These are phyloP conservation scores for Solanum gracilifrons DNA, from an alignment of 257 asterid genomes.

Conservation along the genomic window DNA sequence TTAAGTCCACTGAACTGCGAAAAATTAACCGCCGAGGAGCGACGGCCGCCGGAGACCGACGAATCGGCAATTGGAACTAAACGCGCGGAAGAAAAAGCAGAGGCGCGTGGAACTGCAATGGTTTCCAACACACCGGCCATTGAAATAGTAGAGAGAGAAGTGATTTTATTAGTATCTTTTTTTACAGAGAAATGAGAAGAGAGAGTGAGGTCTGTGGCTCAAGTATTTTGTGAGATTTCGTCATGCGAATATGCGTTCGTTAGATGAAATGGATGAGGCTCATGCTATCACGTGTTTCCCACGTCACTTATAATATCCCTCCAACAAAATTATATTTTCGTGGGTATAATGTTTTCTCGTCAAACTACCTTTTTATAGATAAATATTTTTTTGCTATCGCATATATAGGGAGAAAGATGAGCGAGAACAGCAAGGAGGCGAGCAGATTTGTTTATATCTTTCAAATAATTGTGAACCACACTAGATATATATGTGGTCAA, in stretches of 20 bases:
- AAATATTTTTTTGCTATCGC: no score
- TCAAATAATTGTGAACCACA: no score
- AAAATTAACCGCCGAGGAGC: conserved; percentile 33
- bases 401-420: no score
- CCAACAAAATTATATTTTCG: neutral
- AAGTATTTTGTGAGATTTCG: neutral
- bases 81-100: conserved; percentile 36
- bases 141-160: conserved; percentile 11
- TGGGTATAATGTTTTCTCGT: neutral
- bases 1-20: conserved; percentile 51
- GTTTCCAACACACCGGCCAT: conserved; percentile 75
- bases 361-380: neutral
- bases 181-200: neutral
- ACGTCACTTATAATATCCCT: neutral
- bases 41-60: conserved; percentile 6
- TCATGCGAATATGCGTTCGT: neutral
- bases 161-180: neutral
- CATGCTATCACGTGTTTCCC: neutral
- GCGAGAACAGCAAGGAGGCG: rapidly evolving
- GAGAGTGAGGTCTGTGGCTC: conserved; percentile 9
- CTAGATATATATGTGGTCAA: no score
- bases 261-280: conserved; percentile 2
- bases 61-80: conserved; percentile 31
- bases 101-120: conserved; percentile 54
- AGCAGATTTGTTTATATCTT: no score